Evolutionary conservation across 116 monocot species (phyloP).

Genomic region (Posidonia oceanica): DNA sequence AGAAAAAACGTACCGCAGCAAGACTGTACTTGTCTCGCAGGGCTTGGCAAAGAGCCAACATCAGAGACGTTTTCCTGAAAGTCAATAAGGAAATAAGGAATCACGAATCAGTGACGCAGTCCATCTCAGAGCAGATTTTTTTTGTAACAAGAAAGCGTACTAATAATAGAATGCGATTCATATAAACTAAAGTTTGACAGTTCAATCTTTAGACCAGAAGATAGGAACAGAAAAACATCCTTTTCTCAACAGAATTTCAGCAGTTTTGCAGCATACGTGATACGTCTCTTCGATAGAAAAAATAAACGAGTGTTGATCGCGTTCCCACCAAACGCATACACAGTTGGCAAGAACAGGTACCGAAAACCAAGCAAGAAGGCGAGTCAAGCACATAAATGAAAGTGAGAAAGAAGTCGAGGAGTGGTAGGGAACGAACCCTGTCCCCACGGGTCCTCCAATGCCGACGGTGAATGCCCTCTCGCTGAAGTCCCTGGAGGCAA

Average conservation of each 20-base stretch:
- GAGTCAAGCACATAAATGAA: not conserved
- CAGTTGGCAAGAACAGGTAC: no score
- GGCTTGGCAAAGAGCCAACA: conserved; percentile 76
- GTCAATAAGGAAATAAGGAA: not conserved
- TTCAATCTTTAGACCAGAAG: no score
- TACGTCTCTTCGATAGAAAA: no score
- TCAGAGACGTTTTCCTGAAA: conserved; percentile 66
- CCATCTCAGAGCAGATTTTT: not conserved
- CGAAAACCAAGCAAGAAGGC: not conserved
- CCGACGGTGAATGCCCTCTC: conserved; percentile 93
- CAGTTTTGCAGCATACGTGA: no score
- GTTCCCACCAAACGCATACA: no score
- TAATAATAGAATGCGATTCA: no score
- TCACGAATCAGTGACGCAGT: not conserved
- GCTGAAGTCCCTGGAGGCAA: conserved; percentile 42
- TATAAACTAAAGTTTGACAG: no score
- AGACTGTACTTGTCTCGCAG: conserved; percentile 87
- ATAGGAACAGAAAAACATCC: no score
- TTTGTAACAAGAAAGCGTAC: no score
- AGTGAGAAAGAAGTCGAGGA: not conserved
- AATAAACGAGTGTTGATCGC: no score
- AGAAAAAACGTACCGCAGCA: conserved; percentile 61
- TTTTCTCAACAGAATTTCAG: no score
- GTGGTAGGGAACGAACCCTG: conserved; percentile 34
- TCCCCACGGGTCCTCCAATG: conserved; percentile 97